These are phyloP conservation scores for Globisporangium nodosum DNA, from an alignment of 352 stramenopile species.

Conservation along the genomic window DNA sequence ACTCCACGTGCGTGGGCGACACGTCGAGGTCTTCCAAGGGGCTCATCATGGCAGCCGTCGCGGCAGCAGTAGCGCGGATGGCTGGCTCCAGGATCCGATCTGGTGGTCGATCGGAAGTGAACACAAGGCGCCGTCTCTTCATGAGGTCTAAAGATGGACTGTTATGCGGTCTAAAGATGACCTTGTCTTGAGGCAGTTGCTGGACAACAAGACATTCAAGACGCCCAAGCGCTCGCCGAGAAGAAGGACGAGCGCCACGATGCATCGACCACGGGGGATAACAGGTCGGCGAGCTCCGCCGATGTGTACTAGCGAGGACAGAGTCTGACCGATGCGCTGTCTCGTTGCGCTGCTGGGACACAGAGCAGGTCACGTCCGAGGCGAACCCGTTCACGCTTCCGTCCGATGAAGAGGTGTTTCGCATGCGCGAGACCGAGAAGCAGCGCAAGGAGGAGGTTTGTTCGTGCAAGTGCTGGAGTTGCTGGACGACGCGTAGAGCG, in stretches of 20 bases:
- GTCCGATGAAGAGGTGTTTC: conserved; percentile 93
- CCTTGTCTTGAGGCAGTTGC: neutral
- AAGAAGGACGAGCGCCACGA: neutral
- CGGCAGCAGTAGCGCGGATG: neutral
- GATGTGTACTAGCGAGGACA: neutral
- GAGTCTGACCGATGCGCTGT: neutral
- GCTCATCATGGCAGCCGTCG: conserved; percentile 28
- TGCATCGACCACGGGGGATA: conserved; percentile 12
- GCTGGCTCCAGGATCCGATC: neutral
- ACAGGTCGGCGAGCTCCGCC: conserved; percentile 7
- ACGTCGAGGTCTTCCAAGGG: conserved; percentile 19
- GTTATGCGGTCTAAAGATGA: neutral
- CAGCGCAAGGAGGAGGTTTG: conserved; percentile 72
- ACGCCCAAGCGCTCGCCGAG: neutral
- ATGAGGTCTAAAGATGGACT: too few relatives aligned
- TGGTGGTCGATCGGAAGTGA: neutral
- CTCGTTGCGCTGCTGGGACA: neutral
- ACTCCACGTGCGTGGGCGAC: conserved; percentile 7
- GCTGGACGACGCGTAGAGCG: too few relatives aligned
- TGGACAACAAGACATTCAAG: neutral
- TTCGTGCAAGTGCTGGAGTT: neutral
- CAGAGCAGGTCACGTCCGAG: conserved; percentile 41
- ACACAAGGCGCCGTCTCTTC: too few relatives aligned
- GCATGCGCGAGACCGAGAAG: conserved; percentile 89
- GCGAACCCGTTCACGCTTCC: conserved; percentile 90